A percentile compares a stretch with the other conserved stretches of the same genome.
Conservation (phyloP, 2,329 filamentous ascomycete genomes). For the Exophiala bonariae region DNA sequence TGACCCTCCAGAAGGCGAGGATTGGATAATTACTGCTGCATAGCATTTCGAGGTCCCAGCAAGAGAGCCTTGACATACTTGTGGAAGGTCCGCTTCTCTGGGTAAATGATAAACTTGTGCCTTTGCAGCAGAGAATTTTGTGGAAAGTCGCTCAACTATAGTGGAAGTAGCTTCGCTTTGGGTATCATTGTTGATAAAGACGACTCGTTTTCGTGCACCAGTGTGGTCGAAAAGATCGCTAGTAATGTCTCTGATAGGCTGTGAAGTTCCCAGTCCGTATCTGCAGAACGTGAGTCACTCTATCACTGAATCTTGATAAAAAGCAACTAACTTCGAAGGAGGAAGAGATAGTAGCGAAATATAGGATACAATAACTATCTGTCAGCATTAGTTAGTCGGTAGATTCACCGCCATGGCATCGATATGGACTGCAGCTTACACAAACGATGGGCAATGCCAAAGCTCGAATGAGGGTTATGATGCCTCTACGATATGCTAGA, state of each 20-base stretch:
- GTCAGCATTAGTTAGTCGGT: too few relatives aligned
- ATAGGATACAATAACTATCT: too few relatives aligned
- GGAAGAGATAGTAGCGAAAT: slow-evolving; percentile 81
- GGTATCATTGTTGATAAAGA: slow-evolving; percentile 74
- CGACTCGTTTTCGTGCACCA: slow-evolving; percentile 66
- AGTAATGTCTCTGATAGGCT: slow-evolving; percentile 62
- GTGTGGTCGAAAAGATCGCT: slow-evolving; percentile 61
- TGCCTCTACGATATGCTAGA: slow-evolving; percentile 51
- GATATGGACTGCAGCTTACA: slow-evolving; percentile 32
- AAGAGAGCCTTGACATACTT: slow-evolving; percentile 62
- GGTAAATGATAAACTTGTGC: slow-evolving; percentile 57
- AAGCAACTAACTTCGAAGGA: too few relatives aligned
- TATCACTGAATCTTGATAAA: too few relatives aligned
- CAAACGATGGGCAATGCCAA: slow-evolving; percentile 58
- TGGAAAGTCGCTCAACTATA: slow-evolving; percentile 65
- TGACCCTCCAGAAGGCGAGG: slow-evolving; percentile 69
- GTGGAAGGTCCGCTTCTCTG: slow-evolving; percentile 56
- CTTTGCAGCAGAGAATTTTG: slow-evolving; percentile 54
- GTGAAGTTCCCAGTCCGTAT: slow-evolving; percentile 68
- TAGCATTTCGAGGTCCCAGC: slow-evolving; percentile 70
- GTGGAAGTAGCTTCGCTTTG: slow-evolving; percentile 69
- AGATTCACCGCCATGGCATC: too few relatives aligned
- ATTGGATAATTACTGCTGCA: slow-evolving; percentile 70
- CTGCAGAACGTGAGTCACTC: too few relatives aligned
- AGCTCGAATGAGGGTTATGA: slow-evolving; percentile 54